Percentiles rank a stretch among this genome's conserved stretches.
Evolutionary conservation across 2,329 filamentous ascomycete species (phyloP).

Genomic region (Sarocladium brachiariae): DNA sequence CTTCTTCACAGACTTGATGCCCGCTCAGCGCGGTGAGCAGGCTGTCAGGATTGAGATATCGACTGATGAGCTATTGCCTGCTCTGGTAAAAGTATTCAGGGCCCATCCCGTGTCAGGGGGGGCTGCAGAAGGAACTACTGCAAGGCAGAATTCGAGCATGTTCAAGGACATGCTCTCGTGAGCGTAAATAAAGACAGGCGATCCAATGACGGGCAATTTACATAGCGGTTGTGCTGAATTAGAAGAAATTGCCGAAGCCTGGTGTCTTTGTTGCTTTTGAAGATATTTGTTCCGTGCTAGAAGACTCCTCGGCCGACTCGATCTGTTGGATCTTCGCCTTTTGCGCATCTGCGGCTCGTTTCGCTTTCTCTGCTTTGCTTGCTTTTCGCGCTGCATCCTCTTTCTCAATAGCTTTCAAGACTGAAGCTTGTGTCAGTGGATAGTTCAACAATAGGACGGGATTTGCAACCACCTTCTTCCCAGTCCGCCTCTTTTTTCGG

Average conservation of each 20-base stretch:
- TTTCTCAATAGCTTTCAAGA: slow-evolving; percentile 59
- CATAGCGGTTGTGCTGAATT: slow-evolving; percentile 17
- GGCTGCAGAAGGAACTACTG: background rate
- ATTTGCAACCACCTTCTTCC: slow-evolving; percentile 69
- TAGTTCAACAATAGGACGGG: too few species aligned
- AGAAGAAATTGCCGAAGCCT: slow-evolving; percentile 45
- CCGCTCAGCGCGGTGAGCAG: slow-evolving; percentile 40
- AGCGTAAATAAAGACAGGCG: slow-evolving; percentile 13
- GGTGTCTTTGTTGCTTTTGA: slow-evolving; percentile 15
- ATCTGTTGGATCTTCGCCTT: slow-evolving; percentile 12
- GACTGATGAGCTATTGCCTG: slow-evolving; percentile 51
- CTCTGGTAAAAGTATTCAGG: slow-evolving; percentile 45
- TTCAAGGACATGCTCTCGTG: slow-evolving; percentile 58
- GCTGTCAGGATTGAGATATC: slow-evolving; percentile 52
- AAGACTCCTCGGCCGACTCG: background rate
- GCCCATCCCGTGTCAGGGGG: slow-evolving; percentile 10
- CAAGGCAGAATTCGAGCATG: slow-evolving; percentile 22
- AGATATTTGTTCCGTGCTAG: background rate
- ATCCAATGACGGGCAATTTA: slow-evolving; percentile 11
- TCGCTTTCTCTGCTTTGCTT: slow-evolving; percentile 31
- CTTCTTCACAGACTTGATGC: slow-evolving; percentile 55
- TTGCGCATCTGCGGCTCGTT: slow-evolving; percentile 20
- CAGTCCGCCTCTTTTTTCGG: slow-evolving; percentile 71
- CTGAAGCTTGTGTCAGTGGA: too few species aligned
- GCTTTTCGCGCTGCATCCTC: slow-evolving; percentile 49